Evolutionary conservation across 2,329 filamentous ascomycete genomes (phyloP).

Genomic region (Myriosclerotinia scirpicola): DNA sequence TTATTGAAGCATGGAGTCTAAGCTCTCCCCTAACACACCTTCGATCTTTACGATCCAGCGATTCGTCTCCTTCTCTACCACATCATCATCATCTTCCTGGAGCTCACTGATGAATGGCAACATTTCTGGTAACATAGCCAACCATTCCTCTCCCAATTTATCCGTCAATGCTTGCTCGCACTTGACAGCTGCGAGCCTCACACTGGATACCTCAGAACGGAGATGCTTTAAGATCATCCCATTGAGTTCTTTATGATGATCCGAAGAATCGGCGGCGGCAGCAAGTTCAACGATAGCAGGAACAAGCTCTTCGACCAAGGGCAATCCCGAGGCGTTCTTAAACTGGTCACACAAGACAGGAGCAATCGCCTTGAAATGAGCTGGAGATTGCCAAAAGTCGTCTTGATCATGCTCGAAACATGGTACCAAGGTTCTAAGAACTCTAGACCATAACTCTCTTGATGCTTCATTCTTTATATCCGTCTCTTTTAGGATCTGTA

Average conservation of each 20-base stretch:
- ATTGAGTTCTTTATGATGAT: constrained; percentile 92
- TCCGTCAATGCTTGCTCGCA: constrained; percentile 79
- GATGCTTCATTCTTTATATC: constrained; percentile 50
- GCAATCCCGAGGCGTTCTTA: constrained; percentile 47
- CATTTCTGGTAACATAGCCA: constrained; percentile 90
- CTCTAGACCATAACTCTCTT: constrained; percentile 64
- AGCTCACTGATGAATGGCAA: constrained; percentile 92
- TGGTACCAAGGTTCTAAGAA: constrained; percentile 69
- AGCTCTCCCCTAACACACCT: constrained; percentile 80
- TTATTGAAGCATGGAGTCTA: constrained; percentile 89
- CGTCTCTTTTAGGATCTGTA: constrained; percentile 56
- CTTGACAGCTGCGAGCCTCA: constrained; percentile 78
- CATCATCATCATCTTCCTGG: constrained; percentile 94
- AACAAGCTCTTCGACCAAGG: constrained; percentile 57
- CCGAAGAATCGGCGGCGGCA: constrained; percentile 75
- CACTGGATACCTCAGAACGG: constrained; percentile 67
- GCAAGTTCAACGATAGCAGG: constrained; percentile 79
- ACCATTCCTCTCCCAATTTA: constrained; percentile 87
- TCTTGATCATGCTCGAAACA: constrained; percentile 89
- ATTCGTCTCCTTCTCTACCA: constrained; percentile 84
- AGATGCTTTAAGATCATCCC: constrained; percentile 73
- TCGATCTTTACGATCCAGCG: constrained; percentile 91
- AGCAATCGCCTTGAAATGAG: constrained; percentile 76
- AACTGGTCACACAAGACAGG: constrained; percentile 69
- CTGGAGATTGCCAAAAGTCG: constrained; percentile 91